These are phyloP conservation scores for Nicotiana knightiana DNA, from an alignment of 257 asterid species.

Conservation along the genomic window DNA sequence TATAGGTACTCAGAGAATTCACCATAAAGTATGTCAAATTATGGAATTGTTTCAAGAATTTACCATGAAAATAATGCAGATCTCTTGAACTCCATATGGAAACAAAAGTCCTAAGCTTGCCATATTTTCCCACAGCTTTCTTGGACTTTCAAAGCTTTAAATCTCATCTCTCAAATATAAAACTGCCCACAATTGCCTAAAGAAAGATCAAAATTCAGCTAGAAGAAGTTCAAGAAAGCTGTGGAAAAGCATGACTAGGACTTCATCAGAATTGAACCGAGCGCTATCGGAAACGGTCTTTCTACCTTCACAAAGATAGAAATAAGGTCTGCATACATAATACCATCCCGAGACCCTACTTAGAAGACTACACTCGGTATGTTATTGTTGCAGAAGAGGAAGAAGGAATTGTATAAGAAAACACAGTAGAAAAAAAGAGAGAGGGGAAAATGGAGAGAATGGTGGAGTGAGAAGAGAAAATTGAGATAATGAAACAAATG, in stretches of 20 bases:
- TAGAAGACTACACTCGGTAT: too few species aligned
- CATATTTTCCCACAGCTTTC: constrained; percentile 65
- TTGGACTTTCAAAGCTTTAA: constrained; percentile 30
- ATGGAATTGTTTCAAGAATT: background rate
- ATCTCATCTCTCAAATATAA: background rate
- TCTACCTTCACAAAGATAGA: background rate
- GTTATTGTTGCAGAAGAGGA: too few species aligned
- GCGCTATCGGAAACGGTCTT: too few species aligned
- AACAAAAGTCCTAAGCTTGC: constrained; percentile 29
- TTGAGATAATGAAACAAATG: background rate
- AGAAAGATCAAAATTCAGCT: constrained; percentile 5
- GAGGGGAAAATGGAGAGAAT: constrained; percentile 6
- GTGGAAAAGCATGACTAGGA: constrained; percentile 82
- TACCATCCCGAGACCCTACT: too few species aligned
- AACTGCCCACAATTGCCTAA: background rate
- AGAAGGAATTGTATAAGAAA: background rate
- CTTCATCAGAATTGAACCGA: constrained; percentile 2
- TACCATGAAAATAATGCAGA: background rate
- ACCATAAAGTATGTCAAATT: background rate
- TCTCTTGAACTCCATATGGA: background rate
- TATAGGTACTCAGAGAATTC: background rate
- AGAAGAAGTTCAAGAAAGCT: constrained; percentile 89
- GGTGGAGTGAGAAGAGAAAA: background rate
- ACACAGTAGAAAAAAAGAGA: background rate
- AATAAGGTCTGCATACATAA: background rate